phyloP scores from a whole-genome alignment of 768 basidiomycete species.

The Tephrocybe rancida region DNA sequence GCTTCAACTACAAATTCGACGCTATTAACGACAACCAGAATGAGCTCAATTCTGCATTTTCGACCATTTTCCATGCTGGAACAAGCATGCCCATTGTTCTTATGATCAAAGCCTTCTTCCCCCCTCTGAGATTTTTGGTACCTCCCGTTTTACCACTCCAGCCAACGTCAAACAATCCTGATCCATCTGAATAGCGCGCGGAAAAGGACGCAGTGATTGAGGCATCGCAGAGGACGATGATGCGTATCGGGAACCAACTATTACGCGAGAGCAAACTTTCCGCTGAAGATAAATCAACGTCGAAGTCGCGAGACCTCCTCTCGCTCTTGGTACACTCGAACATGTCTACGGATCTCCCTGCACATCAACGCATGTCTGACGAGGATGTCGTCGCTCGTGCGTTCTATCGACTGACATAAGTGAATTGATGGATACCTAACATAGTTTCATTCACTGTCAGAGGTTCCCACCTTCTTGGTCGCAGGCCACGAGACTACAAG shows the following conservation, averaged over 20 bases:
- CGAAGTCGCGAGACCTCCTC: conserved; percentile 52
- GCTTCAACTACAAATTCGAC: conserved; percentile 30
- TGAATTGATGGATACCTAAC: too few relatives aligned
- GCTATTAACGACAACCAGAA: conserved; percentile 28
- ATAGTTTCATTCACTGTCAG: conserved; percentile 22
- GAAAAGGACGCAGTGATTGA: conserved; percentile 14
- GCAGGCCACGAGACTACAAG: conserved; percentile 52
- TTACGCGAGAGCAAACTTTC: conserved; percentile 42
- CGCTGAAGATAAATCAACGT: conserved; percentile 16
- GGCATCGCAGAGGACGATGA: conserved; percentile 35
- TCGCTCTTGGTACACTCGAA: conserved; percentile 49
- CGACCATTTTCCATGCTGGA: conserved; percentile 44
- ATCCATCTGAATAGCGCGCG: conserved; percentile 11
- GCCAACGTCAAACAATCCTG: conserved; percentile 29
- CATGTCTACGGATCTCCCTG: conserved; percentile 41
- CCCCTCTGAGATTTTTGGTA: conserved; percentile 34
- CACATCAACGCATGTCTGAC: conserved; percentile 17
- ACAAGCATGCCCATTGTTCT: conserved; percentile 29
- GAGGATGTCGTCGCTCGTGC: conserved; percentile 18
- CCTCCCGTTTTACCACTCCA: conserved; percentile 25
- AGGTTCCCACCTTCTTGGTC: conserved; percentile 50
- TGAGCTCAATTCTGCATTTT: conserved; percentile 49
- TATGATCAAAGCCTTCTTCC: conserved; percentile 30
- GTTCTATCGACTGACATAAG: not conserved
- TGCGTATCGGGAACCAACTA: conserved; percentile 44